Evolutionary conservation across 495 filamentous ascomycete species (phyloP), one percentile per base, ranked within the genome.

Genomic region (Glonium stellatum): DNA sequence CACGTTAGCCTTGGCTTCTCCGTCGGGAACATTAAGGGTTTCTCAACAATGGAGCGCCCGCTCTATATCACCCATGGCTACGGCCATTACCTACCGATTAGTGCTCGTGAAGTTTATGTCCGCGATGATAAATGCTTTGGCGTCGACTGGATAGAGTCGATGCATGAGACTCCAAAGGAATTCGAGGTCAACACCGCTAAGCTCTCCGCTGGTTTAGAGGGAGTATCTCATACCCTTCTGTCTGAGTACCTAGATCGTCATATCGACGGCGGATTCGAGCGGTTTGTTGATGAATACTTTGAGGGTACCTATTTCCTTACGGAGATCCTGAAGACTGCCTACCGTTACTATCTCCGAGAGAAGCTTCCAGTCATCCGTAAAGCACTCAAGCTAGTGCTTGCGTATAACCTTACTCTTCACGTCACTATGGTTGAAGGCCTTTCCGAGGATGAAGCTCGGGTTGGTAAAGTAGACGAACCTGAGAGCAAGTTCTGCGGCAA

Each of bases 221-320:
- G 90, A 25, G 83, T 96, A 66, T 87, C 86, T 9, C 79, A 77
- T n/a, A 78, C 83, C 23, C 79, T 87, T 36, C 76, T 96, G 21
- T 87, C 87, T 9, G 89, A 95, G 61, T 96, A 96, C 66, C 82
- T 96, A 13, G 91, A 96, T 75, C 87, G 86, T 70, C 90, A 96
- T 70, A 87, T 96, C 63, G 90, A 95, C 63, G 84, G 82, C 37
- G 85, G 88, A 61, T 95, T 92, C 70, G 90, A 95, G 75, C 83
- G 86, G 58, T 96, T 93, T 64, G 87, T 96, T 48, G 91, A 96
- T 60, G 86, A 93, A 63, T 91, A 95, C 75, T 96, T 96, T 65
- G 91, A 93, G 71, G 91, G 90, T 55, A 95, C 90, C 5, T 87
- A 85, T 21, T 96, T 96, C 79, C 76, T 96, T 61, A 95, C 90